Evolutionary conservation across 1,284 basidiomycete genomes (phyloP), one percentile per base, ranked within the genome.

Genomic region (Ceratobasidium sp.): DNA sequence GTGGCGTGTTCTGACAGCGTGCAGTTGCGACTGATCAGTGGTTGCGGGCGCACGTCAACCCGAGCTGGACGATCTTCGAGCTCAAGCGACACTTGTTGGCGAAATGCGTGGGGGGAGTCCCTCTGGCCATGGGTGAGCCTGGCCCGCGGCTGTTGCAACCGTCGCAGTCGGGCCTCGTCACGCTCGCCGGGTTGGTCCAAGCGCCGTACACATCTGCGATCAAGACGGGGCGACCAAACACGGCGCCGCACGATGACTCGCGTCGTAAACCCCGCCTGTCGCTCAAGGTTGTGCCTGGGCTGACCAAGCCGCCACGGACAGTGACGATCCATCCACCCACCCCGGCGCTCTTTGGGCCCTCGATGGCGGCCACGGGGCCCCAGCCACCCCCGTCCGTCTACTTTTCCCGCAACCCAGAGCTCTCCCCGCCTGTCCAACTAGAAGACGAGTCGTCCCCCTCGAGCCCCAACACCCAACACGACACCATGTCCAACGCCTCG

Each of bases 71-170:
- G 2, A 31, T 64, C 17, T 52, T 22, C n/a, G 60, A 64, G 29
- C 60, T 64, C 60, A 64, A 64, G 49, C 6, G 47, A 8, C 60
- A 64, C 29, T 25, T 64, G 12, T 47, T 64, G 15, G 60, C 60
- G 1, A 7, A 47, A 64, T 64, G 60, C n/a, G 60, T 64, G 22
- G 60, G 60, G 12, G 60, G 20, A 6, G 47, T 64, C 10, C 47
- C 47, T 2, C 60, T 64, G 6, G 47, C 34, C 29, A 12, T 47
- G 10, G 47, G 15, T 6, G 1, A 45, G 34, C 7, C 42, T 10
- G 60, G 47, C 2, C 60, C 60, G n/a, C 47, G 60, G 17, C 32
- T 64, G 17, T 25, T 64, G 5, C 22, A 40, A 2, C 47, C 47
- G 3, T 64, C 45, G 1, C 47, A 15, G 20, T 35, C 22, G 32